These are phyloP conservation scores for Fagus sylvatica DNA, from an alignment of 306 rosid species.

Conservation along the genomic window DNA sequence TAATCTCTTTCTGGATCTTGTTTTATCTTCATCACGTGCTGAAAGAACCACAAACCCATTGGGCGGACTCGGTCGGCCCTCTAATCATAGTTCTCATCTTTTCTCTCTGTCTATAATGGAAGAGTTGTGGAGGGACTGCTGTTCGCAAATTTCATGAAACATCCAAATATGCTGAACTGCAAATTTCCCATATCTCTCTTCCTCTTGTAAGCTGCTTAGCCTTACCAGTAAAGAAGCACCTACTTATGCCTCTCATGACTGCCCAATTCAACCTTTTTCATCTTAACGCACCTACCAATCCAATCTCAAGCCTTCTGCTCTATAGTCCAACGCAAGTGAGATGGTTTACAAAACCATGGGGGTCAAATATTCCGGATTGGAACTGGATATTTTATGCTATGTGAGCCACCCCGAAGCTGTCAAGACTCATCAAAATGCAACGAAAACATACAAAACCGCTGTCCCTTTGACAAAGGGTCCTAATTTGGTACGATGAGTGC, in stretches of 20 bases:
- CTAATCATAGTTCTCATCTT: too few species aligned
- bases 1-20: too few species aligned
- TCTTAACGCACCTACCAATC: neutral
- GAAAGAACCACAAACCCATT: too few species aligned
- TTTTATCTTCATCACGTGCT: too few species aligned
- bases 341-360: too few species aligned
- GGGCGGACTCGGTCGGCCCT: too few species aligned
- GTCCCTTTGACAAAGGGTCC: conserved; percentile 12
- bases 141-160: too few species aligned
- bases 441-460: neutral
- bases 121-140: too few species aligned
- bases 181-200: too few species aligned
- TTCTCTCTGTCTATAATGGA: too few species aligned
- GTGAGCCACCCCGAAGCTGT: conserved; percentile 24
- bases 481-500: conserved; percentile 42
- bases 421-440: conserved; percentile 3
- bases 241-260: accelerated
- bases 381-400: conserved; percentile 29
- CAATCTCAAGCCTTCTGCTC: conserved; percentile 10
- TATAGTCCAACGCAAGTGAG: conserved; percentile 1
- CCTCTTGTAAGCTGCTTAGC: too few species aligned
- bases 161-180: too few species aligned
- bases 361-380: neutral
- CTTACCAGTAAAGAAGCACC: neutral
- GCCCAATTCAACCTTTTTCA: neutral